A percentile compares a stretch with the other conserved stretches of the same genome.
Conservation (phyloP, 1,284 basidiomycete species). For the Gymnopus androsaceus region DNA sequence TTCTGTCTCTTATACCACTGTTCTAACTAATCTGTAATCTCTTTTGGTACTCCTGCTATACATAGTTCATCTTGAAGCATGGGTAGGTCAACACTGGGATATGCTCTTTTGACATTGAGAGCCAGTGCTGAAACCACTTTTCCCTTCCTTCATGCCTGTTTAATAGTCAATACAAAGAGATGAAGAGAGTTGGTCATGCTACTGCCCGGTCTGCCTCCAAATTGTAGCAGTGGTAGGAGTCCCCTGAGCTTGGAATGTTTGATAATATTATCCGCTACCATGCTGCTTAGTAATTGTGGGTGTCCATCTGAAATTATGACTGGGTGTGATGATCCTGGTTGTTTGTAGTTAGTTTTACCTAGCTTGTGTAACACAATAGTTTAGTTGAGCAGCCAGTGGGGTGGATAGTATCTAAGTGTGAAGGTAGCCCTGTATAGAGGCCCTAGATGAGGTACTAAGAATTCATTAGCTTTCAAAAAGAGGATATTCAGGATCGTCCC, state of each 20-base stretch:
- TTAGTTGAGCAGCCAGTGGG: conserved; percentile 15
- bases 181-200: conserved; percentile 38
- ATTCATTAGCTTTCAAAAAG: conserved; percentile 22
- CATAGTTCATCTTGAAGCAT: too few relatives aligned
- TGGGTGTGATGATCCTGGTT: conserved; percentile 31
- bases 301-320: conserved; percentile 30
- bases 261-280: conserved; percentile 28
- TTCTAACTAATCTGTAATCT: too few relatives aligned
- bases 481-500: conserved; percentile 34
- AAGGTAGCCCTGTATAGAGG: conserved; percentile 28
- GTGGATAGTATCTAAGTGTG: conserved; percentile 20
- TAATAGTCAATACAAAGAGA: conserved; percentile 30
- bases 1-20: too few relatives aligned
- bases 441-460: conserved; percentile 24
- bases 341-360: conserved; percentile 29
- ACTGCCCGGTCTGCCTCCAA: conserved; percentile 35
- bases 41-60: too few relatives aligned
- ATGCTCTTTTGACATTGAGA: too few relatives aligned
- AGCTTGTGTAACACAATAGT: conserved; percentile 32
- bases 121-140: too few relatives aligned
- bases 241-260: conserved; percentile 25
- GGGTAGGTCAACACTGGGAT: too few relatives aligned
- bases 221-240: conserved; percentile 32
- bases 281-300: conserved; percentile 27
- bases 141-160: too few relatives aligned